Percentiles rank a stretch among this genome's conserved stretches.
Evolutionary conservation across 2,329 filamentous ascomycete species (phyloP).

Genomic region (Apiospora marii): DNA sequence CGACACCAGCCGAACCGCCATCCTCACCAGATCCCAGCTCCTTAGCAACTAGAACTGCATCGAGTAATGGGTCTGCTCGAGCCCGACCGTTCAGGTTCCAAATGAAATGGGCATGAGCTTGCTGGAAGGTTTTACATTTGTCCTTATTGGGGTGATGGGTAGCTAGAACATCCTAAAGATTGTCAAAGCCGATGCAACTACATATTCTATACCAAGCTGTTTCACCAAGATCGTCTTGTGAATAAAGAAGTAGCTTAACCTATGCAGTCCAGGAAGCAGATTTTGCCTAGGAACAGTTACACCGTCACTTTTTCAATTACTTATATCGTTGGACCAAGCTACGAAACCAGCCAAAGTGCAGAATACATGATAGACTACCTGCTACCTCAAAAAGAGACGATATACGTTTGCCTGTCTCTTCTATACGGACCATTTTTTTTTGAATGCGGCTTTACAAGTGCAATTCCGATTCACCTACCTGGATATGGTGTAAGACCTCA

Average conservation of each 20-base stretch:
- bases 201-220: background rate
- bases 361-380: too few species aligned
- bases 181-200: background rate
- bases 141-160: background rate
- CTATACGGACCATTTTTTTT: background rate
- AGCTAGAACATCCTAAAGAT: background rate
- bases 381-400: background rate
- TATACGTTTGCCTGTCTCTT: background rate
- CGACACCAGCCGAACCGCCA: background rate
- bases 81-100: background rate
- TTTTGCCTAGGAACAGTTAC: background rate
- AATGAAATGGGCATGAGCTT: background rate
- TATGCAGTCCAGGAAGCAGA: too few species aligned
- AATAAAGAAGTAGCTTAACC: too few species aligned
- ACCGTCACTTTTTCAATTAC: background rate
- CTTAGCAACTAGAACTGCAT: slow-evolving; percentile 4
- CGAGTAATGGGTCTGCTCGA: background rate
- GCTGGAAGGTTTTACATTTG: background rate
- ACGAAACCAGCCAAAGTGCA: too few species aligned
- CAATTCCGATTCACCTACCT: background rate
- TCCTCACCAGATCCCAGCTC: background rate
- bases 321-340: too few species aligned
- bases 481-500: background rate
- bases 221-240: background rate
- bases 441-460: background rate